phyloP scores from a whole-genome alignment of 1,284 basidiomycete genomes.

The Phylloboletellus chloephorus region DNA sequence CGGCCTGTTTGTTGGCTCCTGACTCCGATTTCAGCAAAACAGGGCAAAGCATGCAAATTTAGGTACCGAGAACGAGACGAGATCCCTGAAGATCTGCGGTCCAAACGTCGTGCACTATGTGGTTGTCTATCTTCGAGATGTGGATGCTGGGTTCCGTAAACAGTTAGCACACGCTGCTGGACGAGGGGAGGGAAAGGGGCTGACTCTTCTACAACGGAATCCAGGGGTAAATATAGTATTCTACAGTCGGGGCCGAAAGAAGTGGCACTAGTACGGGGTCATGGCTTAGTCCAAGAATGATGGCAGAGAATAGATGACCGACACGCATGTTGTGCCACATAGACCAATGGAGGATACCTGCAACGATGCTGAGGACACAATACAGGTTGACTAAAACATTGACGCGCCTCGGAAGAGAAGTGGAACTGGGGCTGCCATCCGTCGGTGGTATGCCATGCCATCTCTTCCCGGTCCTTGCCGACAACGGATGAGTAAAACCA shows the following conservation, averaged over 20 bases:
- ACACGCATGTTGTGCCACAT: constrained; percentile 48
- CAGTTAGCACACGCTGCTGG: constrained; percentile 23
- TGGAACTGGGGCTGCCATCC: constrained; percentile 41
- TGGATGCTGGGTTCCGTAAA: constrained; percentile 28
- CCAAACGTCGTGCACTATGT: constrained; percentile 50
- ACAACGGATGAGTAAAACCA: constrained; percentile 44
- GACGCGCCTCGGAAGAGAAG: constrained; percentile 33
- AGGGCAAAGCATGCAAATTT: neutral
- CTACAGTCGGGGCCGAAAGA: constrained; percentile 31
- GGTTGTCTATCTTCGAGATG: constrained; percentile 16
- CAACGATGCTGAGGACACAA: neutral
- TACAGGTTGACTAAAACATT: neutral
- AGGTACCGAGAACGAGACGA: constrained; percentile 51
- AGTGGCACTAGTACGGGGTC: constrained; percentile 24
- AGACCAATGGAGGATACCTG: constrained; percentile 53
- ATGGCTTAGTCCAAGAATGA: constrained; percentile 28
- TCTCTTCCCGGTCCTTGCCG: constrained; percentile 11
- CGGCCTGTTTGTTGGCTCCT: constrained; percentile 50
- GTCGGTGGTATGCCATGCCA: constrained; percentile 8
- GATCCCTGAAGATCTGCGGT: constrained; percentile 45
- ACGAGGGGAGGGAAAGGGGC: neutral
- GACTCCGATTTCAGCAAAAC: constrained; percentile 5
- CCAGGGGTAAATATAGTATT: constrained; percentile 24
- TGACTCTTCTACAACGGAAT: constrained; percentile 16
- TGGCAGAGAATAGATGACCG: constrained; percentile 19